Percentiles rank a stretch among this genome's conserved stretches.
Evolutionary conservation across 441 rosid species (phyloP).

Genomic region (Sinapis alba): DNA sequence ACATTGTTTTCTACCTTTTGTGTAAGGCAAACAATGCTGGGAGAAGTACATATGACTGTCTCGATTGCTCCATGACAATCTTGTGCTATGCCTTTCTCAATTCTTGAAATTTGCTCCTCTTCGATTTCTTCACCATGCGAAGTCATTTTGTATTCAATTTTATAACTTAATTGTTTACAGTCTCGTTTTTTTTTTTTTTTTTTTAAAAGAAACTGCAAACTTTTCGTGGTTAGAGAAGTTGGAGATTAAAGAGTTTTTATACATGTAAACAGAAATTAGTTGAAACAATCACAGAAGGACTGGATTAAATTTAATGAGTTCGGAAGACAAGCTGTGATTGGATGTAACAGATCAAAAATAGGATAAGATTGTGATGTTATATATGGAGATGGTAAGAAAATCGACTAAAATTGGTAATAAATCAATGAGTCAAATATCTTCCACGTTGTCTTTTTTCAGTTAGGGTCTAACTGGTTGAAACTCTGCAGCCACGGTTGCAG

Average conservation of each 20-base stretch:
- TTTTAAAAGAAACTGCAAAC: not conserved
- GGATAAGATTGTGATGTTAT: not conserved
- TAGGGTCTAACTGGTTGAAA: no score
- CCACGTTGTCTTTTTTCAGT: not conserved
- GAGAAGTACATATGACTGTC: conserved; percentile 40
- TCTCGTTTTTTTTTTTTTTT: no score
- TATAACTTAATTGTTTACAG: not conserved
- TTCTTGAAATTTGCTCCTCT: conserved; percentile 35
- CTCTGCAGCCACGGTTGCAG: no score
- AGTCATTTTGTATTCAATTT: conserved; percentile 5
- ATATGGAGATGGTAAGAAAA: not conserved
- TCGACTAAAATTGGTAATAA: not conserved
- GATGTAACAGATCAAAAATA: conserved; percentile 5
- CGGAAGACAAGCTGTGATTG: not conserved
- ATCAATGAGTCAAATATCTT: not conserved
- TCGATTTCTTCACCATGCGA: conserved; percentile 10
- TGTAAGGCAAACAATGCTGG: conserved; percentile 42
- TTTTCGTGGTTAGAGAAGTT: not conserved
- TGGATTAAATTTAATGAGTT: not conserved
- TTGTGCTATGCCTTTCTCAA: conserved; percentile 26
- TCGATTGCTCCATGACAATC: conserved; percentile 28
- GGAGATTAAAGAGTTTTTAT: not conserved
- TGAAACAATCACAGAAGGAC: not conserved
- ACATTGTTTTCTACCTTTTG: conserved; percentile 48
- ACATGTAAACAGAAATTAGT: not conserved